Base-by-base conservation (phyloP, 2,329 filamentous ascomycete genomes). In the Penicillium sp. region DNA sequence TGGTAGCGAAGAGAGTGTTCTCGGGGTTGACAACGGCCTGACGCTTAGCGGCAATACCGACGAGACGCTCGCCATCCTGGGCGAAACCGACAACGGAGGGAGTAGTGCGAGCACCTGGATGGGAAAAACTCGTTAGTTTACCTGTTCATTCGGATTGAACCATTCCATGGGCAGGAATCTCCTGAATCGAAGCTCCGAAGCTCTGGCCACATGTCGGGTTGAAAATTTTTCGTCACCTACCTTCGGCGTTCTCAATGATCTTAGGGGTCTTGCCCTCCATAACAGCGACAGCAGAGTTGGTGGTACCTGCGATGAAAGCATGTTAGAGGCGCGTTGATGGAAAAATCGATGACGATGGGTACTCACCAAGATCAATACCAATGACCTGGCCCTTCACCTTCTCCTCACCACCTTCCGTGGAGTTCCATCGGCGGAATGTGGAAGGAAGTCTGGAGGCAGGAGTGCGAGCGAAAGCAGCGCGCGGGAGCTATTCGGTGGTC, bases 21-120 rank as follows among this genome's bases (percentile, higher is more conserved):
- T 97, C 92, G 57, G 93, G 93, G 83, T 97, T 97, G 71, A 97
- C 92, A 67, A 97, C 93, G 62, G 92, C 93, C 81, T 97, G 93
- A 73, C 92, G 92, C 86, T 97, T 97, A 69, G 93, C 93, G 59
- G 93, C 91, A 65, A 97, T 92, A 88, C 93, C 93, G 65, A 97
- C 93, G 60, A 97, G 84, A 72, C 93, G 89, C 84, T 97, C 93
- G 64, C 92, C 92, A 74, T 96, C 92, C 80, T 95, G 88, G 63
- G 92, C 88, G 77, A 97, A 97, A 68, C 90, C 94, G 62, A 97
- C 93, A 54, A 97, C 92, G 54, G 93, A 97, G 48, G 93, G 91
- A 50, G 91, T 96, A 75, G 91, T 96, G 72, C 91, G 86, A 64
- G 89, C 88, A 86, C 90, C 89, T 91, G 47, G 59, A 34, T 16